Evolutionary conservation across 805 yeast genomes (phyloP), one percentile per base, ranked within the genome.

Genomic region (Candida saitoana): DNA sequence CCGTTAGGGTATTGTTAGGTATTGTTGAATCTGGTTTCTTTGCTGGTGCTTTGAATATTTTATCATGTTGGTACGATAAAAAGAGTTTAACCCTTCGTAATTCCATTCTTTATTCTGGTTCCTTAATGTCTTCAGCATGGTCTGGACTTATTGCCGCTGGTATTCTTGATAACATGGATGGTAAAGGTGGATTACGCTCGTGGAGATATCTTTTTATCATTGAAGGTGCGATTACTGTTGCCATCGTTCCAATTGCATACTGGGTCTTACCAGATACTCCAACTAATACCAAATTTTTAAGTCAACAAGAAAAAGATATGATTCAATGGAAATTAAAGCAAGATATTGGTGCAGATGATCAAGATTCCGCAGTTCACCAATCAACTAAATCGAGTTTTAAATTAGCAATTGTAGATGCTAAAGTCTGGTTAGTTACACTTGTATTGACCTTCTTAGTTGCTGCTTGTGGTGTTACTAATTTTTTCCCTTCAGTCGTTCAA

Each of bases 171-270:
- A 60, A 63, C 37, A 62, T 66, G 70, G 57, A 62, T 9, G 70
- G 72, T 9, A 51, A 42, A 27, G 58, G 59, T 16, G 76, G 77
- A 12, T 49, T 70, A 20, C 58, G 69, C 37, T 64, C 73, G 9
- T 78, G 83, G 83, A 63, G 78, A 52, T 78, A 77, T 73, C 66
- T 77, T 34, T 78, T 78, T 48, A 61, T 76, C 38, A 72, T 78
- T 35, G 82, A 77, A 55, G 84, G 84, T 34, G 65, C 67, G 2
- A 65, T 74, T 42, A 78, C 84, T 8, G 71, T 74, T 41, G 61
- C 63, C 36, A 49, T 67, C 36, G 70, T 75, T 34, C 63, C 76
- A 5, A 42, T 72, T 36, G 72, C 76, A 5, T 73, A 72, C 53
- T 61, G 65, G 38, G 62, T 75, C 27, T 59, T 77, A 41, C 82